Percentiles rank a stretch among this genome's conserved stretches.
Evolutionary conservation across 2,329 filamentous ascomycete species (phyloP).

Genomic region (Zymoseptoria tritici): DNA sequence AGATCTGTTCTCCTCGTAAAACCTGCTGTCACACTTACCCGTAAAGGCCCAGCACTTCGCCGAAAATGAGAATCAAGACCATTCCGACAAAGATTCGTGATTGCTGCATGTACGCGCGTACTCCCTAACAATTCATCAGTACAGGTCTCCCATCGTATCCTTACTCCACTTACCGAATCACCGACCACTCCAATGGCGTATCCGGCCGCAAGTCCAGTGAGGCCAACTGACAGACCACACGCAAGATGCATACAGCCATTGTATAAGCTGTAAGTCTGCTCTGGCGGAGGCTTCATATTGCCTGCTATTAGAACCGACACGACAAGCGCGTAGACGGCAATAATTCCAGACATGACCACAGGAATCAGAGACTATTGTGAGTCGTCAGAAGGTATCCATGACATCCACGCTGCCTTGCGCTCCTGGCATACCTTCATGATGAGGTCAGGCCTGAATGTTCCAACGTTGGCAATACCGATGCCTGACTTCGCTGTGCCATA

Average conservation of each 20-base stretch:
- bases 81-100: conserved; percentile 95
- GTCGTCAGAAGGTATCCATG: conserved; percentile 20
- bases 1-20: conserved; percentile 1
- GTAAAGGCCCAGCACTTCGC: conserved; percentile 92
- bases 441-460: conserved; percentile 74
- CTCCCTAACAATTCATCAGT: conserved; percentile 46
- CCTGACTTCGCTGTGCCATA: conserved; percentile 85
- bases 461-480: conserved; percentile 79
- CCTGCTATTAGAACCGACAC: conserved; percentile 92
- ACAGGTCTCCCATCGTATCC: neutral
- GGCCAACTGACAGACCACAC: conserved; percentile 80
- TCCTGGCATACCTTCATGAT: conserved; percentile 70
- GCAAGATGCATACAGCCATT: conserved; percentile 90
- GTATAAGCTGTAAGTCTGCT: conserved; percentile 72
- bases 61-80: conserved; percentile 98
- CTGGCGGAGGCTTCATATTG: conserved; percentile 68
- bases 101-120: conserved; percentile 93
- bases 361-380: conserved; percentile 64
- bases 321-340: conserved; percentile 95
- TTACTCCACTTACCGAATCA: conserved; percentile 57
- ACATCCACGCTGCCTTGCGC: conserved; percentile 1
- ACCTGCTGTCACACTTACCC: conserved; percentile 55
- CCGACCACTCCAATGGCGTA: conserved; percentile 96
- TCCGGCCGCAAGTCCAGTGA: conserved; percentile 87
- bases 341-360: conserved; percentile 98